phyloP scores from a whole-genome alignment of 768 basidiomycete genomes.

The Clitopilus passeckerianus region DNA sequence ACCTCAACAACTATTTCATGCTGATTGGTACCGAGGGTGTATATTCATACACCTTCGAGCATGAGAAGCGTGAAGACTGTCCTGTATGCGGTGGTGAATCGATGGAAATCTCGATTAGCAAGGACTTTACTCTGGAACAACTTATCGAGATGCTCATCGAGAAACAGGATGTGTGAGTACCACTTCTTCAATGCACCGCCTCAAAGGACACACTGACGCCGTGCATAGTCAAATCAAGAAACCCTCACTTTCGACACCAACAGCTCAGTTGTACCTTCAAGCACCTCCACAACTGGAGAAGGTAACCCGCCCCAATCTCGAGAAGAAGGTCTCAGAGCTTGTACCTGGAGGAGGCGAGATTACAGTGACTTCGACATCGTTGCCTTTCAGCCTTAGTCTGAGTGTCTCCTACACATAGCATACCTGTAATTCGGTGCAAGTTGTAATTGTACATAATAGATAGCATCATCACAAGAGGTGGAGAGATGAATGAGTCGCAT shows the following conservation, averaged over 20 bases:
- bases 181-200: not conserved
- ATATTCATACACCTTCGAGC: constrained; percentile 96
- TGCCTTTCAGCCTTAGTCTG: constrained; percentile 83
- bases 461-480: not conserved
- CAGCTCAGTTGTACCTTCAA: constrained; percentile 84
- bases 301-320: constrained; percentile 86
- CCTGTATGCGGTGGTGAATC: constrained; percentile 96
- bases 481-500: constrained; percentile 7
- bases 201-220: not conserved
- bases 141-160: constrained; percentile 86
- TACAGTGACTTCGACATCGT: constrained; percentile 78
- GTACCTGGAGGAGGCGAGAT: constrained; percentile 74
- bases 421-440: not conserved
- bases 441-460: not conserved
- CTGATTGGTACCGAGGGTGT: constrained; percentile 94
- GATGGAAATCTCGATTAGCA: constrained; percentile 64
- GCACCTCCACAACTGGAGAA: constrained; percentile 89
- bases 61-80: constrained; percentile 88
- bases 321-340: constrained; percentile 81
- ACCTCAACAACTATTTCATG: constrained; percentile 98
- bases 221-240: constrained; percentile 86
- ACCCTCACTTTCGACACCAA: constrained; percentile 80
- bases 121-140: constrained; percentile 76
- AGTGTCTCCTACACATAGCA: constrained; percentile 47
- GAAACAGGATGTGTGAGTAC: constrained; percentile 82